phyloP scores from a whole-genome alignment of 2,329 filamentous ascomycete genomes.

The Onygenales sp. region DNA sequence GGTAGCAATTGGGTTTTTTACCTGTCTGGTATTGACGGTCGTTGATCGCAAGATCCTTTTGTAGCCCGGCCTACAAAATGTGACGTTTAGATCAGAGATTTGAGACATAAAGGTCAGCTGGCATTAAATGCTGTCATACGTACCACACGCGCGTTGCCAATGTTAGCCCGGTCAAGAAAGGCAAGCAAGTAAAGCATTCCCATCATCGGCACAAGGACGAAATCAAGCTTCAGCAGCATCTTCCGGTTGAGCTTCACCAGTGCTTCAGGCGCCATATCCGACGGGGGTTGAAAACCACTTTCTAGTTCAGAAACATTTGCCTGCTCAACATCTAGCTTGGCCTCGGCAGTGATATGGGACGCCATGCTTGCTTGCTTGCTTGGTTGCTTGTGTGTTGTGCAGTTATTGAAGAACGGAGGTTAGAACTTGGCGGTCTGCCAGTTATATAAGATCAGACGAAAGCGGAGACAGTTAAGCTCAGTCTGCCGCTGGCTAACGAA shows the following conservation, averaged over 20 bases:
- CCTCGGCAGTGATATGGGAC: neutral
- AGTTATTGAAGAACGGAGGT: neutral
- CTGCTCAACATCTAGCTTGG: neutral
- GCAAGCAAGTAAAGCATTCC: conserved; percentile 55
- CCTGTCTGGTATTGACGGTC: conserved; percentile 52
- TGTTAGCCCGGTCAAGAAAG: conserved; percentile 60
- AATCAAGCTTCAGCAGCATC: conserved; percentile 30
- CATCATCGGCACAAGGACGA: conserved; percentile 28
- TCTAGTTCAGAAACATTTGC: neutral
- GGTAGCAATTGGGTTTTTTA: neutral
- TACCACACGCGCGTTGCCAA: conserved; percentile 60
- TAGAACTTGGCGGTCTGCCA: neutral
- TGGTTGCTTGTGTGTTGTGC: neutral
- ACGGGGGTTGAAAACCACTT: neutral
- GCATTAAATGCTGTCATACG: neutral
- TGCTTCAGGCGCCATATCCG: neutral
- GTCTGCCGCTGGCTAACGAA: no score
- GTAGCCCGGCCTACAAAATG: conserved; percentile 35
- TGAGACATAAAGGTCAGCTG: neutral
- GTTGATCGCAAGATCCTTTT: conserved; percentile 47
- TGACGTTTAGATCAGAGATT: no score
- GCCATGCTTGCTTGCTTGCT: neutral
- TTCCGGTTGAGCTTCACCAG: conserved; percentile 17
- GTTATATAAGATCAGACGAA: no score
- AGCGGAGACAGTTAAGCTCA: no score